These are phyloP conservation scores for Monilinia laxa DNA, from an alignment of 2,329 filamentous ascomycete genomes.

Conservation along the genomic window DNA sequence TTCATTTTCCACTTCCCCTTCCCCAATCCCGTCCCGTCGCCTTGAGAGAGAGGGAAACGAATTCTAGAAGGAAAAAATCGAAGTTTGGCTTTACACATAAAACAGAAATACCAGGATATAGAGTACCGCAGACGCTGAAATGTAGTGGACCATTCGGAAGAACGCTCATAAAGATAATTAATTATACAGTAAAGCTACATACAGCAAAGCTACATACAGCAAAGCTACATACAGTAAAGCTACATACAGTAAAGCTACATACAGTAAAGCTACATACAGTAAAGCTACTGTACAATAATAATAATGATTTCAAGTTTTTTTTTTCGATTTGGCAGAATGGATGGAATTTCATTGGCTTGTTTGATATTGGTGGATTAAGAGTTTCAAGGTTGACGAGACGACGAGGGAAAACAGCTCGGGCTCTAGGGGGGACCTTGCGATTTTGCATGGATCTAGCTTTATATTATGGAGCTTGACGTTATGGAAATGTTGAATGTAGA, in stretches of 20 bases:
- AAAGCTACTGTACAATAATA: background rate
- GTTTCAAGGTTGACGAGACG: slow-evolving; percentile 16
- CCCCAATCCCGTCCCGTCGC: background rate
- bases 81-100: background rate
- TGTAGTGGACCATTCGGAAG: background rate
- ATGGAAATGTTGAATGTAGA: background rate
- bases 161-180: background rate
- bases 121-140: slow-evolving; percentile 2
- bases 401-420: background rate
- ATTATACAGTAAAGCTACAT: too few species aligned
- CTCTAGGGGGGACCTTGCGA: background rate
- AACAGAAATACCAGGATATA: background rate
- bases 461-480: slow-evolving; percentile 4
- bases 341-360: slow-evolving; percentile 7
- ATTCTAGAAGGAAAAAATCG: slow-evolving; percentile 12
- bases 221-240: too few species aligned
- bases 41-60: background rate
- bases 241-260: background rate
- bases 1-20: background rate
- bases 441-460: slow-evolving; percentile 7
- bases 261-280: too few species aligned
- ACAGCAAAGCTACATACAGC: too few species aligned
- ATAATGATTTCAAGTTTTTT: background rate
- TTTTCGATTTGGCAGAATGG: background rate
- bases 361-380: background rate